Base-by-base conservation (phyloP, 1,284 basidiomycete genomes). In the Mycosarcoma mackinlayi region DNA sequence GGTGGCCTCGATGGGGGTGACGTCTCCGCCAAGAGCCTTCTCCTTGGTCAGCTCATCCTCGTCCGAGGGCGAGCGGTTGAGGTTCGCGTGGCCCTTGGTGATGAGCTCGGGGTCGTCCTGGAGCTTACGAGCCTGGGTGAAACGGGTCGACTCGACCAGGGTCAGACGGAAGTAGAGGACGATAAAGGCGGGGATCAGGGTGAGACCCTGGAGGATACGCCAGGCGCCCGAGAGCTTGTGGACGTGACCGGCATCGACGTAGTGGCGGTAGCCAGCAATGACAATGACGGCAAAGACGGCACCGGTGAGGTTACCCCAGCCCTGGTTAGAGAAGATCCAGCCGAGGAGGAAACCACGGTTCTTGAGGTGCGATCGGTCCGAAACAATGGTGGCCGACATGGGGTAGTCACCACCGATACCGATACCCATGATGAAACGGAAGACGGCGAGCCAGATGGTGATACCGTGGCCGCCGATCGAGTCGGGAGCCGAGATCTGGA, bases 361-460 rank as follows among this genome's bases (percentile, higher is more conserved):
- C 56, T 67, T 69, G 55, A 73, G 52, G 55, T 65, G 53, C 23
- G 74, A 56, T 35, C 77, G 76, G 64, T 79, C 77, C 27, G 77
- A 71, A 45, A 79, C 77, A 33, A 79, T 66, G 37, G 76, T 83
- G 31, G 86, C 84, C 1, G 85, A 86, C 89, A 92, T 89, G 13
- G 91, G 91, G 80, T 92, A 92, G 83, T 93, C 91, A 38, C 91
- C 92, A 27, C 91, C 91, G 6, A 92, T 89, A 21, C 79, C 81
- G 41, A 78, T 77, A 39, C 77, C 77, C 75, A 79, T 77, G 50
- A 79, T 21, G 59, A 79, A 53, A 49, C 77, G 73, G 72, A 76
- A 75, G 44, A 31, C 73, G 42, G 73, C 52, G 47, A 79, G 77
- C 76, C 76, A 79, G 64, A 69, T 66, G 51, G 77, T 79, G 67